Conservation (phyloP, 768 basidiomycete species). For the Mycena alexandri region DNA sequence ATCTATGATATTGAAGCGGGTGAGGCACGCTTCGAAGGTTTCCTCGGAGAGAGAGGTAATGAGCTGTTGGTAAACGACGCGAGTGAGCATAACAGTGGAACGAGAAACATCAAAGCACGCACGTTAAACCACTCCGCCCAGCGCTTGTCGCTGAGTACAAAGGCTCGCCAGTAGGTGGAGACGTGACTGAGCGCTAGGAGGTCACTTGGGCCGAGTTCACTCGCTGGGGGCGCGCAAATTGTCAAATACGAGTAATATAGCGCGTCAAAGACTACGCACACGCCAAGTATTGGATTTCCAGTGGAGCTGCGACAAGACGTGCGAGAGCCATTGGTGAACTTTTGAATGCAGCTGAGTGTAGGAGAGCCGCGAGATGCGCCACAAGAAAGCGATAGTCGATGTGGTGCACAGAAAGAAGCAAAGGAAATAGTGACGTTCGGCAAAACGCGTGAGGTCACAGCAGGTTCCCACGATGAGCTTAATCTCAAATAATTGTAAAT, state of each 20-base stretch:
- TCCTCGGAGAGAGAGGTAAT: slow-evolving; percentile 9
- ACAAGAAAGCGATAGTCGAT: slow-evolving; percentile 13
- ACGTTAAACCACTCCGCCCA: slow-evolving; percentile 31
- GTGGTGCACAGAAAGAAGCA: not conserved
- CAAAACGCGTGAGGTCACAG: not conserved
- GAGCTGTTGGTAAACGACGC: not conserved
- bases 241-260: not conserved
- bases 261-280: slow-evolving; percentile 17
- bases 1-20: slow-evolving; percentile 24
- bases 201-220: slow-evolving; percentile 21
- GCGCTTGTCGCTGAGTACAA: slow-evolving; percentile 32
- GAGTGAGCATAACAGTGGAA: not conserved
- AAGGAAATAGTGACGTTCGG: not conserved
- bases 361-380: not conserved
- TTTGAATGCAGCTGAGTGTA: not conserved
- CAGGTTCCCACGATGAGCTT: slow-evolving; percentile 13
- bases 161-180: slow-evolving; percentile 32
- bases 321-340: slow-evolving; percentile 22
- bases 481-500: not conserved
- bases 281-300: slow-evolving; percentile 19
- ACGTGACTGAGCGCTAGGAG: slow-evolving; percentile 32
- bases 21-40: slow-evolving; percentile 17
- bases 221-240: not conserved
- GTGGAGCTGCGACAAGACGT: slow-evolving; percentile 16
- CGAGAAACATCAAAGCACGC: not conserved